Base-by-base conservation (phyloP, 2,329 filamentous ascomycete species). In the Pseudogymnoascus sp. region DNA sequence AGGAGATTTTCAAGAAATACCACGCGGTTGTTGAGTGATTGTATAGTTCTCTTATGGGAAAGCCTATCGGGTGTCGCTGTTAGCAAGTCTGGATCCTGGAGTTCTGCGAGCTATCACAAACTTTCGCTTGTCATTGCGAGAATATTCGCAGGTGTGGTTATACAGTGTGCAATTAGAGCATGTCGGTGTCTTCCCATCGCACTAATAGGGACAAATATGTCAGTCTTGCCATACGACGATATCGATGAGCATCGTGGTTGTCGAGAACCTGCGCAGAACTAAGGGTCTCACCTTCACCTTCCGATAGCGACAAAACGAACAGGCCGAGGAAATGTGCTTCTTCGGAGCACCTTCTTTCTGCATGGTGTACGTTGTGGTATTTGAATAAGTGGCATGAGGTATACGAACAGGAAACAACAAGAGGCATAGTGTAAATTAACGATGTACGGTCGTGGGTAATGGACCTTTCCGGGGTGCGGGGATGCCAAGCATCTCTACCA, bases 271-370 rank as follows among this genome's bases (percentile, higher is more conserved):
- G 12, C 14, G 19, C 19, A 23, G 41, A 23, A 45, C 19, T 23
- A 45, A 7, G 41, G 41, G 16, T n/a, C 22, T 49, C 42, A 49
- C 42, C 42, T 49, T 49, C 22, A 49, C 42, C 42, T 49, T 49
- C 22, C 42, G 42, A 12, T 28, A n/a, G 2, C 42, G 42, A 22
- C 42, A 49, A 49, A 49, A 49, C 42, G 22, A 49, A 14, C 42
- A 49, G 42, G 42, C 42, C 42, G 42, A 49, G 22, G 42, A 49
- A 49, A 49, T 49, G 42, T 49, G 42, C 42, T 49, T 49, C 42
- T 49, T 49, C 42, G 42, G 22, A 28, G 42, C 22, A 49, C 42
- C 22, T 49, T 49, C 42, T 49, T 49, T 49, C 14, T 49, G 42
- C 42, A 49, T 49, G 2, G 5, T 25, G 42, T 49, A n/a, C 5